A percentile compares a stretch with the other conserved stretches of the same genome.
Conservation (phyloP, 495 filamentous ascomycete genomes). For the Aspergillus diversus region DNA sequence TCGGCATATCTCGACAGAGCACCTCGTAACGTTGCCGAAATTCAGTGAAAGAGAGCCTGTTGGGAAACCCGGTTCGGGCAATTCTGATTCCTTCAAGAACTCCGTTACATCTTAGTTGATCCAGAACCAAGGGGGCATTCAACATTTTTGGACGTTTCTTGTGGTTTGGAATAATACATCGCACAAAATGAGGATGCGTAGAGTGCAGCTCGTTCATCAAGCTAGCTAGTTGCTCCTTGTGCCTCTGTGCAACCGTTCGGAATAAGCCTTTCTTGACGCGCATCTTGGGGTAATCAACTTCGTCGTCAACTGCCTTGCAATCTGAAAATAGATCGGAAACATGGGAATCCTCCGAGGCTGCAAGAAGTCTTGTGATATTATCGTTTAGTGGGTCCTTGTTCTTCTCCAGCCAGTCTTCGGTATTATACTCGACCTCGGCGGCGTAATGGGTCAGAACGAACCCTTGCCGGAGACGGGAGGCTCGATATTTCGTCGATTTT, state of each 20-base stretch:
- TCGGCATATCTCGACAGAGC: slow-evolving; percentile 87
- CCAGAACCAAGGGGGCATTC: slow-evolving; percentile 83
- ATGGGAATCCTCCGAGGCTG: slow-evolving; percentile 78
- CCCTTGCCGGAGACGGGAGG: slow-evolving; percentile 84
- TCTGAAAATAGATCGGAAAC: slow-evolving; percentile 86
- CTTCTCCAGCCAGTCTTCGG: slow-evolving; percentile 95
- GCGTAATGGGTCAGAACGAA: slow-evolving; percentile 99
- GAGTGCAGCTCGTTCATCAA: slow-evolving; percentile 95
- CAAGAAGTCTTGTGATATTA: slow-evolving; percentile 88
- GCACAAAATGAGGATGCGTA: slow-evolving; percentile 97
- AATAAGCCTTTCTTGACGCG: slow-evolving; percentile 98
- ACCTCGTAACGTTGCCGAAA: slow-evolving; percentile 97
- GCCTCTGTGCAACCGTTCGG: slow-evolving; percentile 93
- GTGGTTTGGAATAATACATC: slow-evolving; percentile 98
- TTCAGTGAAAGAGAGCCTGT: slow-evolving; percentile 87
- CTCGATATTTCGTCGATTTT: slow-evolving; percentile 90
- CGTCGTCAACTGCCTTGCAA: slow-evolving; percentile 77
- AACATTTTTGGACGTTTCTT: slow-evolving; percentile 96
- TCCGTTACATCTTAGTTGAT: slow-evolving; percentile 97
- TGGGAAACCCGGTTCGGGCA: slow-evolving; percentile 97
- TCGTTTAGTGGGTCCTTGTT: slow-evolving; percentile 99
- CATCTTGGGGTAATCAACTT: slow-evolving; percentile 68
- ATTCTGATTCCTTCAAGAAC: slow-evolving; percentile 98
- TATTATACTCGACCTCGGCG: slow-evolving; percentile 95
- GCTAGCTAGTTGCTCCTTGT: slow-evolving; percentile 95